A percentile compares a stretch with the other conserved stretches of the same genome.
These are phyloP conservation scores for Daedalea quercina DNA, from an alignment of 768 basidiomycete genomes.

Conservation along the genomic window DNA sequence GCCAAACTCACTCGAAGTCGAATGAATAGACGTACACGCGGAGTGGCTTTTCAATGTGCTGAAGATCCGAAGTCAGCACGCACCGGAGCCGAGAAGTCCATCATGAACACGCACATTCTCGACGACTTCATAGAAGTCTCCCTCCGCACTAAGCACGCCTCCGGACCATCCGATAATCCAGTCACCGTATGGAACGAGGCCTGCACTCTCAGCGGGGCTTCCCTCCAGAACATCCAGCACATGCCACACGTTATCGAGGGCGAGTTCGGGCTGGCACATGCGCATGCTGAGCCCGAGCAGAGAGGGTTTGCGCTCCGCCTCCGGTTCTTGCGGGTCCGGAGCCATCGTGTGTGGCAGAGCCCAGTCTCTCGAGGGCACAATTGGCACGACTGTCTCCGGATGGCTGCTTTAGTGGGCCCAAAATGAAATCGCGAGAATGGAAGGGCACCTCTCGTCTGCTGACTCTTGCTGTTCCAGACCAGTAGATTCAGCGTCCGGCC, in stretches of 20 bases:
- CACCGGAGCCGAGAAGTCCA: not conserved
- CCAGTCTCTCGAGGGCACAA: constrained; percentile 85
- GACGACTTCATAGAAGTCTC: constrained; percentile 94
- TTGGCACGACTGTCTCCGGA: constrained; percentile 58
- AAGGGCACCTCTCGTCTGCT: constrained; percentile 54
- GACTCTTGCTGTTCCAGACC: constrained; percentile 81
- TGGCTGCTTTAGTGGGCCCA: constrained; percentile 1
- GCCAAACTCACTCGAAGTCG: constrained; percentile 79
- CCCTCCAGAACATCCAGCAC: constrained; percentile 96
- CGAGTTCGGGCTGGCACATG: constrained; percentile 83
- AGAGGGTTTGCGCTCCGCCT: constrained; percentile 61
- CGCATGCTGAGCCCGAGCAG: constrained; percentile 92
- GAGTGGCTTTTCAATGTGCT: constrained; percentile 93
- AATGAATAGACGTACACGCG: constrained; percentile 95
- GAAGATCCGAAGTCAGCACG: constrained; percentile 1
- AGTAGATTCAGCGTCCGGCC: constrained; percentile 60
- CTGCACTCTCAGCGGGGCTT: constrained; percentile 92
- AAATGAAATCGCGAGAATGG: not conserved
- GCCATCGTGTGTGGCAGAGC: constrained; percentile 38
- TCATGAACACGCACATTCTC: constrained; percentile 58
- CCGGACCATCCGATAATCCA: constrained; percentile 91
- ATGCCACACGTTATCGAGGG: constrained; percentile 95
- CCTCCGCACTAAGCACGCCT: constrained; percentile 83
- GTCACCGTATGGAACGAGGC: constrained; percentile 86
- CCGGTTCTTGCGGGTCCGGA: constrained; percentile 32